Evolutionary conservation across 805 yeast species (phyloP).

Genomic region (Pichia ethanolica): DNA sequence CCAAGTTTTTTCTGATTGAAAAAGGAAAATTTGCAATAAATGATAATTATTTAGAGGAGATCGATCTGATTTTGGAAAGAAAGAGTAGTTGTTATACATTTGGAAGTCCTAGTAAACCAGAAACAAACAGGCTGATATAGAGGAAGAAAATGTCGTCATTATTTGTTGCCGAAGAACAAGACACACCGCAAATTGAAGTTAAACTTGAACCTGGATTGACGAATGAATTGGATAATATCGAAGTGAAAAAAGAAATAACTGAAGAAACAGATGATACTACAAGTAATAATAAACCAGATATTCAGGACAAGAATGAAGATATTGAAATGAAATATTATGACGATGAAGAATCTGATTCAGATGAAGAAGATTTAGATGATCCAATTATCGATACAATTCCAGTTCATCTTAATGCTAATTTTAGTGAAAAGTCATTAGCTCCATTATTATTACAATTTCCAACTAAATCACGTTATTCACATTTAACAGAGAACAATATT

Average conservation of each 20-base stretch:
- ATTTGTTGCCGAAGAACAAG: slow-evolving; percentile 12
- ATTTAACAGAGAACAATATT: slow-evolving; percentile 2
- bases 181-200: background rate
- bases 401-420: slow-evolving; percentile 32
- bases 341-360: slow-evolving; percentile 6
- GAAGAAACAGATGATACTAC: slow-evolving; percentile 1
- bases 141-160: slow-evolving; percentile 7
- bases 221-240: slow-evolving; percentile 18
- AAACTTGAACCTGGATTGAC: slow-evolving; percentile 2
- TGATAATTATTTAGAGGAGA: too few relatives aligned
- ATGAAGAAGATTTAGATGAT: slow-evolving; percentile 39
- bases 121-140: too few relatives aligned
- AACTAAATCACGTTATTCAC: slow-evolving; percentile 35
- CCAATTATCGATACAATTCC: slow-evolving; percentile 59
- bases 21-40: too few relatives aligned
- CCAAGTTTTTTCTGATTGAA: background rate
- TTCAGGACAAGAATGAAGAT: background rate
- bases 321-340: background rate
- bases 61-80: too few relatives aligned
- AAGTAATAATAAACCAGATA: background rate
- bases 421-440: slow-evolving; percentile 23
- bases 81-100: too few relatives aligned
- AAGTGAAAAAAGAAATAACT: background rate
- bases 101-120: too few relatives aligned
- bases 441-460: slow-evolving; percentile 49